Evolutionary conservation across 441 rosid genomes (phyloP), one percentile per base, ranked within the genome.

Genomic region (Populus hybrid): DNA sequence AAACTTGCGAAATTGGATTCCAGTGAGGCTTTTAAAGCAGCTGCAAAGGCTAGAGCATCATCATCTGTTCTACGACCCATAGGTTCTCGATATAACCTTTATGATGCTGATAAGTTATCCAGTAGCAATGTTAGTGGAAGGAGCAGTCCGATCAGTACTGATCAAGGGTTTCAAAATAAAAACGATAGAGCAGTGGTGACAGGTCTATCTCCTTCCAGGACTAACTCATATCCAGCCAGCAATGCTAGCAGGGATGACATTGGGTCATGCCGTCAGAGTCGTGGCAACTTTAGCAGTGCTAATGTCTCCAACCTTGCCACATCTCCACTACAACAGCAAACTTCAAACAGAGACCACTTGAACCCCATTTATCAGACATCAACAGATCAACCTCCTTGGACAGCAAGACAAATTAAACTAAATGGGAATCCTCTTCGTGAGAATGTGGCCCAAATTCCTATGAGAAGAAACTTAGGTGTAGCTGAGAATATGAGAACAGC

Each of bases 1-100:
- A 92, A 91, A 79, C 94, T 93, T 11, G 99, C 95, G n/a, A 93
- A 91, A 80, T 81, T 95, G 76, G 99, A 95, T 73, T 88, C 98
- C 59, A 84, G 79, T 20, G 93, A 93, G 88, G 99, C 94, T 64
- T 81, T 89, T 10, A 91, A 86, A 80, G 98, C 97, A 66, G 97
- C 88, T 83, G 97, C 98, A 28, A 92, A 90, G 86, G 98, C 98
- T 35, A 89, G 98, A 74, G 95, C 95, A 70, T 93, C 93, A 34
- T 95, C 99, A 11, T 95, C 98, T 2, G 93, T 95, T 50, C 92
- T 95, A 35, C 90, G 91, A 74, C 98, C 98, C 8, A 2, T 92
- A 10, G 79, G 89, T 16, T 86, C 93, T 42, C 81, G 73, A 80
- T 89, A 84, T 73, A 87, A 89, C 79, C 88, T 91, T 16, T 87